Percentiles rank a stretch among this genome's conserved stretches.
Conservation (phyloP, 345 rosid species). For the Lepidium sativum region DNA sequence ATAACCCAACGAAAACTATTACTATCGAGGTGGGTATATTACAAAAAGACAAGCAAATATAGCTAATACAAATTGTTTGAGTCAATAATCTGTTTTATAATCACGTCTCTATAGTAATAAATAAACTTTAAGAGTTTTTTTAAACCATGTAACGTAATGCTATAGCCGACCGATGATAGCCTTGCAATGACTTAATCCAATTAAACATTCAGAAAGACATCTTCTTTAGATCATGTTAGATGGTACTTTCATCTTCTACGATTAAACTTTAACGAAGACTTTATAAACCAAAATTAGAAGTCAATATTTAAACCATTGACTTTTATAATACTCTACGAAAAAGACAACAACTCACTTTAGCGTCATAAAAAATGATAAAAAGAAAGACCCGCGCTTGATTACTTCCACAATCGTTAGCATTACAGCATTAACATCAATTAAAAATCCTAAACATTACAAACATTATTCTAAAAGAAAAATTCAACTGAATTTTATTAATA, state of each 20-base stretch:
- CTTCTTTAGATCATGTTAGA: neutral
- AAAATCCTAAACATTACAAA: no score
- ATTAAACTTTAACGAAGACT: neutral
- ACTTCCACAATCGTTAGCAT: conserved; percentile 4
- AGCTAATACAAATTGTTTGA: neutral
- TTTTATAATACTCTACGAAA: neutral
- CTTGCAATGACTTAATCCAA: conserved; percentile 3
- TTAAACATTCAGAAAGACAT: neutral
- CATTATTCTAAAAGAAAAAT: no score
- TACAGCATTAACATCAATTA: neutral
- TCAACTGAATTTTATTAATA: no score
- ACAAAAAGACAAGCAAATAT: neutral
- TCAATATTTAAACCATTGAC: neutral
- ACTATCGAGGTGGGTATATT: no score
- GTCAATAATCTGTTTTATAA: neutral
- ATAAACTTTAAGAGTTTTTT: no score
- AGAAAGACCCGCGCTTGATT: neutral
- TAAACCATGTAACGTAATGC: neutral
- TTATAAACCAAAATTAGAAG: neutral
- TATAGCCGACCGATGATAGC: conserved; percentile 15
- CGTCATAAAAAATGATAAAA: neutral
- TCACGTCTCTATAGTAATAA: no score
- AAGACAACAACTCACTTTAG: neutral
- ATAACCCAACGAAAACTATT: no score
- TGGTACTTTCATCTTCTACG: neutral